Evolutionary conservation across 148 eudicot genomes (phyloP).

Genomic region (Polygonum aviculare): DNA sequence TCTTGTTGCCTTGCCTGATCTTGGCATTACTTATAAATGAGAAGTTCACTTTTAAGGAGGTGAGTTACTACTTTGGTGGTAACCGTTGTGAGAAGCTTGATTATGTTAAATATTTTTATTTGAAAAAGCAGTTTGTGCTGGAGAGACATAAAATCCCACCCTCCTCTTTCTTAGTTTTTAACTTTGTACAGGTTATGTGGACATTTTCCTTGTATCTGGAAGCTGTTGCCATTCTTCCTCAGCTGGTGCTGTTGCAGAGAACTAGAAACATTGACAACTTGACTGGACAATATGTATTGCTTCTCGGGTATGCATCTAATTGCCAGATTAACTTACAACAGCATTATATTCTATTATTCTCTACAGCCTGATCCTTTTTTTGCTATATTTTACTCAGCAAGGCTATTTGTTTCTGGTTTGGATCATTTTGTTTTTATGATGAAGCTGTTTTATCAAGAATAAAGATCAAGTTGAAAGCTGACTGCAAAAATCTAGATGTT

Average conservation of each 20-base stretch:
- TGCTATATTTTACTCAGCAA: background rate
- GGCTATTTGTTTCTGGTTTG: background rate
- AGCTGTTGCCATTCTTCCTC: slow-evolving; percentile 97
- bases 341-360: background rate
- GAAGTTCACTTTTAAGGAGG: slow-evolving; percentile 86
- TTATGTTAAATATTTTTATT: background rate
- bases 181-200: slow-evolving; percentile 75
- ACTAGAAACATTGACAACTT: slow-evolving; percentile 93
- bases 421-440: background rate
- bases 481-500: background rate
- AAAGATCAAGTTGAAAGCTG: background rate
- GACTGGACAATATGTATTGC: slow-evolving; percentile 77
- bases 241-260: slow-evolving; percentile 91
- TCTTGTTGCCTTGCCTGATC: slow-evolving; percentile 45
- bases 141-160: background rate
- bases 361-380: background rate
- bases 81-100: background rate
- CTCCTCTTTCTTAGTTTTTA: slow-evolving; percentile 9
- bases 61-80: slow-evolving; percentile 15
- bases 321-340: background rate
- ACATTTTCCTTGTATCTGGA: slow-evolving; percentile 86
- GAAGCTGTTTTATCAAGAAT: background rate
- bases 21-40: slow-evolving; percentile 67
- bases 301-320: slow-evolving; percentile 55
- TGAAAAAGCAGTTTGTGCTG: background rate